Percentiles rank a stretch among this genome's conserved stretches.
These are phyloP conservation scores for Silene noctiflora DNA, from an alignment of 179 eudicot species.

Conservation along the genomic window DNA sequence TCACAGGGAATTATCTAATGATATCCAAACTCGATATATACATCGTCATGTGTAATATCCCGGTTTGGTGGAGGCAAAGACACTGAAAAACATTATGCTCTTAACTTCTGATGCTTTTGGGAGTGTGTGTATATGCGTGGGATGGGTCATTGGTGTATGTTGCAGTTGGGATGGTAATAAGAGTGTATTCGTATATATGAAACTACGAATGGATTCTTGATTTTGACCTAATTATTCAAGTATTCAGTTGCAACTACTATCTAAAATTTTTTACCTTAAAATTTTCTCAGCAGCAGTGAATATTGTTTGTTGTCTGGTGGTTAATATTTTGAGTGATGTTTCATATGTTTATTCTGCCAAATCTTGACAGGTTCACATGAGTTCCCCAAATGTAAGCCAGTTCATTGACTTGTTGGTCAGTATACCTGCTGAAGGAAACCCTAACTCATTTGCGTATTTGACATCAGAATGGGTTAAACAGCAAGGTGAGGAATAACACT, in stretches of 20 bases:
- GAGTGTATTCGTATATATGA: not conserved
- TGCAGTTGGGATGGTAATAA: conserved; percentile 4
- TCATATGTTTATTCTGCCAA: not conserved
- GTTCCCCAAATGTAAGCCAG: conserved; percentile 75
- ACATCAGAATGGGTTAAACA: conserved; percentile 92
- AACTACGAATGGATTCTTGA: not conserved
- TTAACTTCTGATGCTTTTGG: not conserved
- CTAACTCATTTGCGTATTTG: conserved; percentile 66
- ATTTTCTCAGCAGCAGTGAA: not conserved
- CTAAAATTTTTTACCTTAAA: not conserved
- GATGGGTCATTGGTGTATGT: not conserved
- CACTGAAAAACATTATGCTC: too few species aligned
- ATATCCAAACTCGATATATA: conserved; percentile 3
- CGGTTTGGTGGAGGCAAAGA: not conserved
- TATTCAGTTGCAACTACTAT: not conserved
- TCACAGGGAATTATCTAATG: not conserved
- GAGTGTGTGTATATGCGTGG: not conserved
- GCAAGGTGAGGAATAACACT: conserved; percentile 54
- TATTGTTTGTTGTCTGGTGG: not conserved
- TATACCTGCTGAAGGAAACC: conserved; percentile 63
- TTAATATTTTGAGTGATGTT: not conserved
- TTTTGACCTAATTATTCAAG: conserved; percentile 3
- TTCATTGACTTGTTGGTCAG: conserved; percentile 75
- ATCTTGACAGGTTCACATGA: conserved; percentile 83
- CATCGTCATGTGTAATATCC: not conserved